Evolutionary conservation across 768 basidiomycete genomes (phyloP), one percentile per base, ranked within the genome.

Genomic region (Hysterangium stoloniferum): DNA sequence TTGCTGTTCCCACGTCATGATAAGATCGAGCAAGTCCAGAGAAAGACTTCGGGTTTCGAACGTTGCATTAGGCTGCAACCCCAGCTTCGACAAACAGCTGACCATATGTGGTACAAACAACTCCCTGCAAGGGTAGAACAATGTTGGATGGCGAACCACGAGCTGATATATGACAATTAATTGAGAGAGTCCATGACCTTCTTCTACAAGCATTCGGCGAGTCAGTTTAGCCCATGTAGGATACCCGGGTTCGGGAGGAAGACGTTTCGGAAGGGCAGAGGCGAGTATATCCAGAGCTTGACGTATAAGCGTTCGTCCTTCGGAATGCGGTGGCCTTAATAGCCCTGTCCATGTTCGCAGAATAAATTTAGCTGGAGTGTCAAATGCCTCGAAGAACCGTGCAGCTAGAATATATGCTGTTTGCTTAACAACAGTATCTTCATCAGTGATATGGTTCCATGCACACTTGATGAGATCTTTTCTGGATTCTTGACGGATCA

Each of bases 21-120:
- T 85, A 34, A 93, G 81, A 62, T 96, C 92, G 12, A 94, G 73
- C 31, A 94, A 79, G 53, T 99, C 96, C 52, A 97, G 78, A 19
- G 91, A 89, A 35, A 98, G 69, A 19, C 82, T 68, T n/a, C 92
- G 81, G 6, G 88, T 83, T 58, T 98, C 96, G 20, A 74, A 61
- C 7, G 80, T 85, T 9, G 89, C 78, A 4, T 76, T 72, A 3
- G 77, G 66, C 15, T 81, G 76, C 61, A 94, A 77, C n/a, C 92
- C 93, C 5, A 98, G 75, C 64, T 93, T 94, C 47, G 77, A 76
- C 55, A 99, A 72, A 8, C 88, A 89, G 59, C 86, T 86, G 34
- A 94, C 87, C 70, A 99, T 93, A 61, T 93, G 87, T 0, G 92
- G 86, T 12, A 97, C 79, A 66, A 97, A 98, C 7, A 96, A 71